These are phyloP conservation scores for Salix viminalis DNA, from an alignment of 345 rosid genomes.

Conservation along the genomic window DNA sequence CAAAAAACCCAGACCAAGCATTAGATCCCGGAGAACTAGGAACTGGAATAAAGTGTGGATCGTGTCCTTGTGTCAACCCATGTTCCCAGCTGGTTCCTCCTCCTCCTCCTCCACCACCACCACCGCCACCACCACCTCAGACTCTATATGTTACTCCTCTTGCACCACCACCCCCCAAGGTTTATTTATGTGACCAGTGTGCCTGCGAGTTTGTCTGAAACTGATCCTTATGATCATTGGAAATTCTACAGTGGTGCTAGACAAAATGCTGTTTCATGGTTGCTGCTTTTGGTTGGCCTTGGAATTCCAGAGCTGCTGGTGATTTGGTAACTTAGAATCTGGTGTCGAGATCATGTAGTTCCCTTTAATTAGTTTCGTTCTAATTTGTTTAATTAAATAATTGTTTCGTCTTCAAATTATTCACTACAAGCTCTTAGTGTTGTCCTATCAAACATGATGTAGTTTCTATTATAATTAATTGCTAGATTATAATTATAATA, in stretches of 20 bases:
- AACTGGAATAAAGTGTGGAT: slow-evolving; percentile 38
- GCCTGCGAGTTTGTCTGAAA: slow-evolving; percentile 43
- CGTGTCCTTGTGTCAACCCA: slow-evolving; percentile 49
- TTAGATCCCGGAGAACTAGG: slow-evolving; percentile 25
- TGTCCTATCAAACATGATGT: neutral
- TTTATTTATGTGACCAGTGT: slow-evolving; percentile 42
- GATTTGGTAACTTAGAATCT: neutral
- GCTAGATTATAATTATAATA: neutral
- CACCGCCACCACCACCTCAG: slow-evolving; percentile 4
- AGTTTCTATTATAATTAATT: neutral
- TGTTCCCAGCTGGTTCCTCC: slow-evolving; percentile 41
- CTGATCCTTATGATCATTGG: slow-evolving; percentile 33
- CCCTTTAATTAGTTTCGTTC: neutral
- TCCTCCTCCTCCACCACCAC: slow-evolving; percentile 36
- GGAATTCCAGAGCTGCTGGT: slow-evolving; percentile 15
- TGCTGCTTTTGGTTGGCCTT: slow-evolving; percentile 24
- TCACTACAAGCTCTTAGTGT: neutral
- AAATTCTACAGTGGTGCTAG: slow-evolving; percentile 34
- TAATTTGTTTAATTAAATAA: neutral
- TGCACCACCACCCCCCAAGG: slow-evolving; percentile 48
- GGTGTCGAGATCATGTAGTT: neutral
- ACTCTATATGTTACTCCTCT: slow-evolving; percentile 16
- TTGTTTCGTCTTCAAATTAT: neutral
- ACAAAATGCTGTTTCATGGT: slow-evolving; percentile 13
- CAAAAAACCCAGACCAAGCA: slow-evolving; percentile 20